Evolutionary conservation across 192 early-diverging fungal species (phyloP).

Genomic region (Powellomyces hirtus): DNA sequence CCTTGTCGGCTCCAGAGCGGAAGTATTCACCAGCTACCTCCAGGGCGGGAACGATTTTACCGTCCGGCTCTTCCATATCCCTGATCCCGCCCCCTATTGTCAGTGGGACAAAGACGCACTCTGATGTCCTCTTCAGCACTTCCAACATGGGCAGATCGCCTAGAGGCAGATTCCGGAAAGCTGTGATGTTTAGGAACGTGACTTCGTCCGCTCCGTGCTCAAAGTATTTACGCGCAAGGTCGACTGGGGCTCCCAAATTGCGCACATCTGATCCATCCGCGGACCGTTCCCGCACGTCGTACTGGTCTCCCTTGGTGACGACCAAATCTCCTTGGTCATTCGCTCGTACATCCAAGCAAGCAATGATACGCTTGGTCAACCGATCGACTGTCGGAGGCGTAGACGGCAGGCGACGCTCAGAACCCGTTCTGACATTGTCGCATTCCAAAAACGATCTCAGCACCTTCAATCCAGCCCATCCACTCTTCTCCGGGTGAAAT

Average conservation of each 20-base stretch:
- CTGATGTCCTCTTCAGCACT: constrained; percentile 80
- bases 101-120: constrained; percentile 96
- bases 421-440: background rate
- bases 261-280: constrained; percentile 64
- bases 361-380: constrained; percentile 89
- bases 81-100: constrained; percentile 99
- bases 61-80: constrained; percentile 85
- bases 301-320: constrained; percentile 99
- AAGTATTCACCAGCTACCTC: constrained; percentile 99
- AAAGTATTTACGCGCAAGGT: constrained; percentile 87
- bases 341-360: constrained; percentile 93
- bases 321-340: constrained; percentile 98
- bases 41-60: constrained; percentile 66
- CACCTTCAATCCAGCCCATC: constrained; percentile 79
- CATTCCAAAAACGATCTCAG: constrained; percentile 76
- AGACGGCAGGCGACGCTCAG: background rate
- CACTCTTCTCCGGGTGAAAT: constrained; percentile 99
- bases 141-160: constrained; percentile 94
- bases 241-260: constrained; percentile 97
- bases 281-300: constrained; percentile 89
- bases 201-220: constrained; percentile 97
- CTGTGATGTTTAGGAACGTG: constrained; percentile 98
- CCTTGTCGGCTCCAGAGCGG: constrained; percentile 98
- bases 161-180: constrained; percentile 90
- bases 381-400: constrained; percentile 37